Evolutionary conservation across 1,284 basidiomycete species (phyloP), one percentile per base, ranked within the genome.

Genomic region (Hemileia vastatrix): DNA sequence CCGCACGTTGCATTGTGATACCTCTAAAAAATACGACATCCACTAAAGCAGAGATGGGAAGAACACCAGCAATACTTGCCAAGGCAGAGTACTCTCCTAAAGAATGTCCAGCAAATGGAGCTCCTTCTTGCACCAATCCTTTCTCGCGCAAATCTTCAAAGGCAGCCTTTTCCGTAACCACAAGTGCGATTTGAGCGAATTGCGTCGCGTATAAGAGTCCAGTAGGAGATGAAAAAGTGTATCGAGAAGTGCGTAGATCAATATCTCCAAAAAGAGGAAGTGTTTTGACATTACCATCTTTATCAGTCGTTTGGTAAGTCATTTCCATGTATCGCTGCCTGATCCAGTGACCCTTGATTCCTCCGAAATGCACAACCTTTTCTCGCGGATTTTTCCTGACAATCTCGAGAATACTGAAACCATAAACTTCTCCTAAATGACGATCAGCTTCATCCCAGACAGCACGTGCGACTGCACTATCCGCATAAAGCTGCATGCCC

Each of bases 1-100:
- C 93, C 18, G 93, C 93, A 49, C 92, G 89, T 76, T 96, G 93
- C 94, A 98, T 98, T 55, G 94, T 97, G 73, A 98, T 93, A 76
- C 94, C 94, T 77, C 95, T 90, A 78, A 96, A 97, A 83, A 98
- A 97, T 48, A 98, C 93, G 73, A 97, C 90, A 71, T 96, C 93
- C 71, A 94, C 90, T 56, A 98, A 84, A n/a, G 90, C 85, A 32
- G 93, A 90, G 73, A 97, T 90, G 49, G 90, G 87, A 51, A 97
- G 84, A 52, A 95, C 90, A 76, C 91, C 90, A 48, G 94, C 94
- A 68, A 97, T 93, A 8, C 93, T 93, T 1, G 95, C 94, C 11
- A 98, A 83, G 13, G 94, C 92, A 54, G 94, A 95, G 77, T 97
- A 98, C 78, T 98, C 94, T 70, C 94, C 94, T 51, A 98, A 83